Base-by-base conservation (phyloP, 1,284 basidiomycete species). In the Volvariella volvacea region DNA sequence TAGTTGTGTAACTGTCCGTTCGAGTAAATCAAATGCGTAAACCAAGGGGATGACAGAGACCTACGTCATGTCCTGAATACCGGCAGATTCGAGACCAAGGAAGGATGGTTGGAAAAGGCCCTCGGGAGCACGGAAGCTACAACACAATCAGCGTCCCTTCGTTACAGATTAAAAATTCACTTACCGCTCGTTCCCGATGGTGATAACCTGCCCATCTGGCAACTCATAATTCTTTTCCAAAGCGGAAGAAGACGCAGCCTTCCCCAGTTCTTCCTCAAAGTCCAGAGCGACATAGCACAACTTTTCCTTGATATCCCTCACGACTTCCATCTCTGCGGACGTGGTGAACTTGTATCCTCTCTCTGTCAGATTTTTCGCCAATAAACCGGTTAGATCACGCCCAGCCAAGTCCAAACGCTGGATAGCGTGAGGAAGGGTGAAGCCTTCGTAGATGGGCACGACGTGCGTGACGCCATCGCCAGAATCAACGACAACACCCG, bases 391-490 rank as follows among this genome's bases (percentile, higher is more conserved):
- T 58, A 90, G 70, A 64, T 89, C 87, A 66, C 86, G 80, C 55
- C 87, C 87, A 52, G 87, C 87, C 49, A 90, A 73, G 63, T 90
- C 86, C 55, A 90, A 73, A 71, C 86, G 80, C 49, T 81, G 75
- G 60, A 89, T 89, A 55, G 86, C 85, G 72, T 89, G 86, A 48
- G 86, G 84, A 39, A 89, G 74, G 49, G 86, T 76, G 78, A 88
- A 89, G 67, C 86, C 60, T 48, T 92, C 89, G 73, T 92, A 92
- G 64, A 92, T 91, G 55, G 89, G 89, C 36, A 92, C 89, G 43
- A 85, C 88, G 80, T 92, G 89, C 49, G 86, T 81, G 50, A 92
- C 90, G 53, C 89, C 89, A 63, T 92, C 89, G 65, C 89, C 89
- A 34, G 88, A 91, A 71, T 92, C 89, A 65, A 91, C 80, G 46